Base-by-base conservation (phyloP, 1,139 yeast species). In the Scheffersomyces cryptocercus region DNA sequence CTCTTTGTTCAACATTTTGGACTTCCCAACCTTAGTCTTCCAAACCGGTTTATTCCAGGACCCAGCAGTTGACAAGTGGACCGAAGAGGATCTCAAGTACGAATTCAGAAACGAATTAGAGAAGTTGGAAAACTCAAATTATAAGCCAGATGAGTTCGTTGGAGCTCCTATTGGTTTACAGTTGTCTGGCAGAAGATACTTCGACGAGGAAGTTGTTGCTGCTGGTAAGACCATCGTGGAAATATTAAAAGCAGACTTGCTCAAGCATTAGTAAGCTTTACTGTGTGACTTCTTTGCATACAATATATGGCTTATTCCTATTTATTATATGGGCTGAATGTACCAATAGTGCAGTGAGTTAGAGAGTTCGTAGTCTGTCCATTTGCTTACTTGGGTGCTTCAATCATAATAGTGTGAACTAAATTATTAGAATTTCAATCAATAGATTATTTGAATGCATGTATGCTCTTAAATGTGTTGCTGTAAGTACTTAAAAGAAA, bases 21-120 rank as follows among this genome's bases (percentile, higher is more conserved):
- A 84, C 58, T 70, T 80, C 54, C 86, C 89, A 38, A 73, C 83
- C 34, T 74, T 82, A 46, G 73, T 74, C 2, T 68, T 81, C 63
- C 88, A 85, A 56, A 77, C 87, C 7, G 85, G 86, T 11, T 61
- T 82, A 50, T 70, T 62, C 55, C 87, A 81, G 55, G 87, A 83
- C 56, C 79, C 79, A 12, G 41, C 51, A 6, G 44, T 67, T 33
- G 79, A 74, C 54, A 59, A 60, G 48, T 73, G 78, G 78, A 45
- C 46, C 4, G 72, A 62, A 15, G 62, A 57, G 11, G 57, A 59
- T 32, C 51, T 54, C 28, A 45, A 51, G 20, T 67, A 65, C 51
- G 47, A 58, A 42, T 59, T 45, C 52, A 64, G 84, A 67, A 72
- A 74, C 41, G 63, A 58, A 5, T 56, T 78, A 48, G 85, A 80